These are phyloP conservation scores for Trichoderma aggressivum DNA, from an alignment of 2,329 filamentous ascomycete species.

Conservation along the genomic window DNA sequence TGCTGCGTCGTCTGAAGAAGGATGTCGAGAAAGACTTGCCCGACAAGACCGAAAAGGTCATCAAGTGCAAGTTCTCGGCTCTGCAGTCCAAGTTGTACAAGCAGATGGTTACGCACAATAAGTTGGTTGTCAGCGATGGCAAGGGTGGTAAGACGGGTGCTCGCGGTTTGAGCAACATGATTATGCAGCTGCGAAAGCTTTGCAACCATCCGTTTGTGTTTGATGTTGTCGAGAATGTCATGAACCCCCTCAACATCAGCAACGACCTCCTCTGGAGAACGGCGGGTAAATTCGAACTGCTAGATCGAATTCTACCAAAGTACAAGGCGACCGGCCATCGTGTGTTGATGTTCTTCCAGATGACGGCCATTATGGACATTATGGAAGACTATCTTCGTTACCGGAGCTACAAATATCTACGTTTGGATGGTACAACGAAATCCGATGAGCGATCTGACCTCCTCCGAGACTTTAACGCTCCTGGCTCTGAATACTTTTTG, in stretches of 20 bases:
- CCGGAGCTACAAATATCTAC: conserved; percentile 78
- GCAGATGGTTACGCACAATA: conserved; percentile 95
- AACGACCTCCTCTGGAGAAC: conserved; percentile 96
- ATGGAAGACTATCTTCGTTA: conserved; percentile 97
- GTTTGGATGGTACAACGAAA: conserved; percentile 94
- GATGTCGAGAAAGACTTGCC: conserved; percentile 98
- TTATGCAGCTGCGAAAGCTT: conserved; percentile 97
- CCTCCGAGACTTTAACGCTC: conserved; percentile 83
- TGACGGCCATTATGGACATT: conserved; percentile 99
- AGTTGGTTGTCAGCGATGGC: conserved; percentile 87
- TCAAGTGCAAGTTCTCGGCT: conserved; percentile 98
- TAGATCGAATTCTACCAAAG: conserved; percentile 90
- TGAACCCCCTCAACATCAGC: conserved; percentile 84
- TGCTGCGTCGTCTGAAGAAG: conserved; percentile 97
- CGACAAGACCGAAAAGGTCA: conserved; percentile 98
- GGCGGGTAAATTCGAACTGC: conserved; percentile 92
- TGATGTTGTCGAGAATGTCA: conserved; percentile 94
- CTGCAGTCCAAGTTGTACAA: conserved; percentile 93
- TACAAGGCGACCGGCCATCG: conserved; percentile 89
- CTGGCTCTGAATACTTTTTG: conserved; percentile 90
- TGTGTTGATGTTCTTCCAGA: conserved; percentile 99
- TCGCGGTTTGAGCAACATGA: conserved; percentile 97
- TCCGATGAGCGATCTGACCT: conserved; percentile 94
- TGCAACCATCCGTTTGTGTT: conserved; percentile 99
- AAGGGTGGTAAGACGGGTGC: conserved; percentile 93